A percentile compares a stretch with the other conserved stretches of the same genome.
Conservation (phyloP, 2,329 filamentous ascomycete species). For the Cytospora paraplurivora region DNA sequence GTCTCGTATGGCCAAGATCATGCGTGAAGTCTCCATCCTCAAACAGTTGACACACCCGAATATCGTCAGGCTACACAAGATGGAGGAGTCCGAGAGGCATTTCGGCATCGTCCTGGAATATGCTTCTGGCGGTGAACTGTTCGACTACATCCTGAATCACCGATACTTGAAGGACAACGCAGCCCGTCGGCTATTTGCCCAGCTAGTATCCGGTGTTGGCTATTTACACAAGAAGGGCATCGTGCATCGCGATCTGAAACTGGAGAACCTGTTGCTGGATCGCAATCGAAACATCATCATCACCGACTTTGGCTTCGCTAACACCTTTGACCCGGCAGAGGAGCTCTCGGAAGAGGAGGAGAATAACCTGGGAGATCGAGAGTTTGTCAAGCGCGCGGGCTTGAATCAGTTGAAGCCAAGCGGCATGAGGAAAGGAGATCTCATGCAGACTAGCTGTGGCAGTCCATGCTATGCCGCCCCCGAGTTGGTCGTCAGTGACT, state of each 20-base stretch:
- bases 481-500: conserved; percentile 95
- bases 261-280: conserved; percentile 93
- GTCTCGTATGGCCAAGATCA: conserved; percentile 90
- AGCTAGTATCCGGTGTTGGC: conserved; percentile 93
- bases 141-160: conserved; percentile 97
- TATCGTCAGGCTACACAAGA: conserved; percentile 95
- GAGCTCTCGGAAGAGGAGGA: conserved; percentile 91
- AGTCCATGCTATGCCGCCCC: conserved; percentile 97
- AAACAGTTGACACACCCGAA: conserved; percentile 86
- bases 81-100: conserved; percentile 96
- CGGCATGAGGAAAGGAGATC: conserved; percentile 80
- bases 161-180: conserved; percentile 93
- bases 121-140: conserved; percentile 93
- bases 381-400: conserved; percentile 84
- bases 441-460: conserved; percentile 99
- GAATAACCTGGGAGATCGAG: conserved; percentile 80
- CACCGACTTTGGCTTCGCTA: conserved; percentile 98
- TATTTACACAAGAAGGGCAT: conserved; percentile 99
- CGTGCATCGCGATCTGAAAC: conserved; percentile 93
- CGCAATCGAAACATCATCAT: conserved; percentile 99
- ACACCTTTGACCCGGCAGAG: conserved; percentile 89
- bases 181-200: conserved; percentile 87
- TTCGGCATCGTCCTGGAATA: conserved; percentile 99
- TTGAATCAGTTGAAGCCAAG: conserved; percentile 77
- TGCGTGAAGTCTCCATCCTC: conserved; percentile 94